These are phyloP conservation scores for Syzygium syzygioides DNA, from an alignment of 441 rosid species.

Conservation along the genomic window DNA sequence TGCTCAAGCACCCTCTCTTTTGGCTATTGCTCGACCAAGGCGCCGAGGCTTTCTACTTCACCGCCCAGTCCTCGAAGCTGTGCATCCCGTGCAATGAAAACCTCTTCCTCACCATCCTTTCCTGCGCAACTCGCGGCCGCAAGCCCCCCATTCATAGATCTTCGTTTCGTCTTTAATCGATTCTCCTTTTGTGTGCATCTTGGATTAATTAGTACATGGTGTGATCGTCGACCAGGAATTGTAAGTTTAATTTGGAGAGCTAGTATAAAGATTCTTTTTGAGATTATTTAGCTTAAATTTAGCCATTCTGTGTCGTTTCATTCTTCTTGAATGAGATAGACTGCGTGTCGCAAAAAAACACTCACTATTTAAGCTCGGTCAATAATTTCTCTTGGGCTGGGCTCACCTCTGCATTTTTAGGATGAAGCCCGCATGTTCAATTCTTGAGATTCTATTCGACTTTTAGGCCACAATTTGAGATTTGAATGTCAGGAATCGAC, in stretches of 20 bases:
- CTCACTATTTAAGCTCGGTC: not conserved
- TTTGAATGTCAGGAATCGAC: not conserved
- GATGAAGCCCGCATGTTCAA: not conserved
- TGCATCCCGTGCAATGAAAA: constrained; percentile 33
- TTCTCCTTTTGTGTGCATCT: not conserved
- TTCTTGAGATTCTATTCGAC: not conserved
- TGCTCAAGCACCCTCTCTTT: constrained; percentile 32
- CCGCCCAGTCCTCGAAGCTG: constrained; percentile 13
- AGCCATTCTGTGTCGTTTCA: not conserved
- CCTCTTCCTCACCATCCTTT: constrained; percentile 18
- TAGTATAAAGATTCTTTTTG: not conserved
- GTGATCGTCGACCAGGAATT: not conserved
- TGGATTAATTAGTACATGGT: not conserved
- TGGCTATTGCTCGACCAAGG: constrained; percentile 29
- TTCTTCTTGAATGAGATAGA: not conserved
- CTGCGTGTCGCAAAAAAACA: not conserved
- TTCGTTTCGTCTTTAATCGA: not conserved
- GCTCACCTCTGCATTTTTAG: not conserved
- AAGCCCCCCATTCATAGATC: not conserved
- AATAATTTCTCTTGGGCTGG: not conserved
- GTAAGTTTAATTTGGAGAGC: not conserved
- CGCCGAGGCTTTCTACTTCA: constrained; percentile 22
- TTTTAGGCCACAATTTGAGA: not conserved
- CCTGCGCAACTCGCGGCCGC: not conserved
- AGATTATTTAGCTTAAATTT: not conserved